Base-by-base conservation (phyloP, 495 filamentous ascomycete genomes). In the Penicillium desertorum region DNA sequence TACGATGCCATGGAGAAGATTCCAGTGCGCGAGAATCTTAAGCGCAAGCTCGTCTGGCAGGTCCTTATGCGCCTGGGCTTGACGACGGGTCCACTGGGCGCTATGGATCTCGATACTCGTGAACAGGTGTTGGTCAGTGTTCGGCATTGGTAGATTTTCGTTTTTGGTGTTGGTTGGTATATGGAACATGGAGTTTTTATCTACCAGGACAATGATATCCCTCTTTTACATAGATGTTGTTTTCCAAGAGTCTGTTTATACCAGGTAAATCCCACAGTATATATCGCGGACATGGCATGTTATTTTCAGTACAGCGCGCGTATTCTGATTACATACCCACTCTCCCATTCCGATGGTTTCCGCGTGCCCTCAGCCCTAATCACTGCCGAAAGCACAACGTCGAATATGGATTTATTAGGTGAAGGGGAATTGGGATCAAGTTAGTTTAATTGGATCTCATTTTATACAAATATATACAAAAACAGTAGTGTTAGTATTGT, bases 1-100 rank as follows among this genome's bases (percentile, higher is more conserved):
- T 78, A 79, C 44, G 85, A 90, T 69, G 90, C 93, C 5, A 73
- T 98, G 39, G 94, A 98, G 76, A 88, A 92, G 69, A 89, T 98
- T 64, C 79, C 85, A 0, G 79, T 91, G 11, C 79, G 85, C 36
- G 92, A 98, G 75, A 86, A 85, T 10, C 78, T 96, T 74, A 95
- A 92, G 76, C 78, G 92, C 44, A 95, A 92, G 74, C 83, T 86
- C 57, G 86, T 89, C 14, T 89, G 86, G 81, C 83, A 80, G 58
- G 71, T 93, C n/a, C 70, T 79, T 8, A 70, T 62, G 55, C 75
- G 76, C 2, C 42, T 77, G 22, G 76, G 76, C 14, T 45, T 74
- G 16, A 56, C 65, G 27, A 71, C 66, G 6, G 71, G 74, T 20
- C 69, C 69, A 41, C 62, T 66, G 8, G 64, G 64, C 0, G 64